phyloP scores from a whole-genome alignment of 768 basidiomycete species.

The Atractiella rhizophila region DNA sequence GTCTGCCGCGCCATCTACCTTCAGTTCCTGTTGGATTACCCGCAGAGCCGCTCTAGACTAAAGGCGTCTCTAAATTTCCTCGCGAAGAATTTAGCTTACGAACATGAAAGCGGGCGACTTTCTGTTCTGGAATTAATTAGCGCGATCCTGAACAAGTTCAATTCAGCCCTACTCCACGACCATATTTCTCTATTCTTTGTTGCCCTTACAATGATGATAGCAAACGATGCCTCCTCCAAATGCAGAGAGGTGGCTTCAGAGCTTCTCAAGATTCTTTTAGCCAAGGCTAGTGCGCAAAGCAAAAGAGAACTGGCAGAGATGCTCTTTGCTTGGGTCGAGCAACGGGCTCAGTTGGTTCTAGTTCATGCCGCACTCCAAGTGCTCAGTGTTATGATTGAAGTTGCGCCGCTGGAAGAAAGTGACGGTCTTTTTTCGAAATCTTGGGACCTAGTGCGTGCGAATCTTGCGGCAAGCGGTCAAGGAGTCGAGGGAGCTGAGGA shows the following conservation, averaged over 20 bases:
- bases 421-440: background rate
- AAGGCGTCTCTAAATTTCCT: constrained; percentile 71
- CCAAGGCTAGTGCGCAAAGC: constrained; percentile 37
- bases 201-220: constrained; percentile 68
- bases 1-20: constrained; percentile 65
- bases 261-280: constrained; percentile 51
- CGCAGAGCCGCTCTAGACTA: constrained; percentile 75
- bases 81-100: constrained; percentile 71
- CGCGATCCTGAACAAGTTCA: constrained; percentile 62
- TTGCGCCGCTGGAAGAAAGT: constrained; percentile 29
- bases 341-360: constrained; percentile 36
- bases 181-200: constrained; percentile 55
- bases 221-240: constrained; percentile 74
- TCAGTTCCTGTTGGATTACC: constrained; percentile 89
- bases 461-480: constrained; percentile 21
- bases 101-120: constrained; percentile 62
- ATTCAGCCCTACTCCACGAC: constrained; percentile 33
- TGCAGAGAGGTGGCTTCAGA: constrained; percentile 71
- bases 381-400: constrained; percentile 55
- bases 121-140: constrained; percentile 87
- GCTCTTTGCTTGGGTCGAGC: constrained; percentile 51
- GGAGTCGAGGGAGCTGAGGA: constrained; percentile 24
- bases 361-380: constrained; percentile 53
- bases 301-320: constrained; percentile 38
- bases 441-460: constrained; percentile 20